Evolutionary conservation across 257 asterid species (phyloP), one percentile per base, ranked within the genome.

Genomic region (Nicotiana tabacum): DNA sequence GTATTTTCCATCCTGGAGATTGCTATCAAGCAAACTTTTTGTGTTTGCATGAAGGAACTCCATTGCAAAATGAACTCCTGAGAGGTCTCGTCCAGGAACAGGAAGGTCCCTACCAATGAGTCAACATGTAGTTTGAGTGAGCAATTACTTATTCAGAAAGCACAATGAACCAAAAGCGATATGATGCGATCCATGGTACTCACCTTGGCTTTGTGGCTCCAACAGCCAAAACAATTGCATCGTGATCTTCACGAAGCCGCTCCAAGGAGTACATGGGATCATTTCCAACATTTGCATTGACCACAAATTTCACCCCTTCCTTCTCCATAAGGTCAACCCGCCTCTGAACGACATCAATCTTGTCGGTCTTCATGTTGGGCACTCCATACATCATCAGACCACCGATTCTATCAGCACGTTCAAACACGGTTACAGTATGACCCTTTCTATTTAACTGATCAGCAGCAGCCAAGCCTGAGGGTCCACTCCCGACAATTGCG

Each of bases 341-440:
- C 85, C 99, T 90, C 88, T 94, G 98, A 70, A 96, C 98, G 11
- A 94, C 65, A 80, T 93, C 93, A 67, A 91, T 78, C 90, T 96
- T 96, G 91, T 94, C 99, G 1, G 99, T 88, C 89, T 96, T 96
- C 99, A 94, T 96, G 89, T 94, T 96, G 4, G 99, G 99, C 81
- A 96, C 99, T 30, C 99, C 98, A 84, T 96, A 96, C 98, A 96
- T 94, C 99, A 96, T 94, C 81, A 96, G 97, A 68, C 99, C 99
- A 55, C 99, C 99, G 80, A 94, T 89, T 88, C 99, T 88, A 89
- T 96, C 99, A 27, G 99, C 91, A 77, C 98, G 99, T 86, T 96
- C 99, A 82, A 90, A 94, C 68, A 96, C 97, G 1, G 96, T 93
- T 82, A 94, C 99, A 9, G 90, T 82, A 89, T 96, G 99, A 58